phyloP scores from a whole-genome alignment of 352 stramenopile genomes.

The Discostella stelligera region DNA sequence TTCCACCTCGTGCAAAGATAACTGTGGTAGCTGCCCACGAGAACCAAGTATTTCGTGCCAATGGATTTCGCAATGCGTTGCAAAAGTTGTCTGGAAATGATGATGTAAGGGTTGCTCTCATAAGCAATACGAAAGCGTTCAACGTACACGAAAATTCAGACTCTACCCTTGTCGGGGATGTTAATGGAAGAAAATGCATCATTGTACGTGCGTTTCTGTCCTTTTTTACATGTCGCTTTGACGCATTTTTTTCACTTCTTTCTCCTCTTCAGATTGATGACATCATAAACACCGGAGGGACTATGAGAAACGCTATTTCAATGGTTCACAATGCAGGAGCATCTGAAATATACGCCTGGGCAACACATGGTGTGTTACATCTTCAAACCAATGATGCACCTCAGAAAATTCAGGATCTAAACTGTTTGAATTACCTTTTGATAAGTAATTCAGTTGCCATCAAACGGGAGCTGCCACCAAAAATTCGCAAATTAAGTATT shows the following conservation, averaged over 20 bases:
- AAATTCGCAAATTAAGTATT: slow-evolving; percentile 76
- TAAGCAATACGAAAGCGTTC: slow-evolving; percentile 60
- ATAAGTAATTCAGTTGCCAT: slow-evolving; percentile 74
- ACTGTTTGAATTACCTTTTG: slow-evolving; percentile 71
- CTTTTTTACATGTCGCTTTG: no score
- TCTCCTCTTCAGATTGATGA: slow-evolving; percentile 25
- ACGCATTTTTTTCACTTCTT: background rate
- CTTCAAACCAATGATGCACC: slow-evolving; percentile 35
- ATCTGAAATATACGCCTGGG: slow-evolving; percentile 70
- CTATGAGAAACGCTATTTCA: slow-evolving; percentile 60
- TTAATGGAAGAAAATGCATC: slow-evolving; percentile 73
- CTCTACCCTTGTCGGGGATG: slow-evolving; percentile 70
- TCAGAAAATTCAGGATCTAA: slow-evolving; percentile 59
- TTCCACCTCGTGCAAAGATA: slow-evolving; percentile 33
- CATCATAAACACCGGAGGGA: slow-evolving; percentile 78
- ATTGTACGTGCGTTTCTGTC: slow-evolving; percentile 19
- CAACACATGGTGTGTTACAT: slow-evolving; percentile 78
- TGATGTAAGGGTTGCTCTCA: slow-evolving; percentile 72
- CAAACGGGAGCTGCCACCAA: slow-evolving; percentile 46
- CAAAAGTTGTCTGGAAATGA: slow-evolving; percentile 63
- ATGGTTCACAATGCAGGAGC: slow-evolving; percentile 61
- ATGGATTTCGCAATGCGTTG: slow-evolving; percentile 67
- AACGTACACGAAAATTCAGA: slow-evolving; percentile 49
- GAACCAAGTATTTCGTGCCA: slow-evolving; percentile 73
- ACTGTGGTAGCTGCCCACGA: slow-evolving; percentile 76